Evolutionary conservation across 1,284 basidiomycete species (phyloP), one percentile per base, ranked within the genome.

Genomic region (Ustilago vetiveriae): DNA sequence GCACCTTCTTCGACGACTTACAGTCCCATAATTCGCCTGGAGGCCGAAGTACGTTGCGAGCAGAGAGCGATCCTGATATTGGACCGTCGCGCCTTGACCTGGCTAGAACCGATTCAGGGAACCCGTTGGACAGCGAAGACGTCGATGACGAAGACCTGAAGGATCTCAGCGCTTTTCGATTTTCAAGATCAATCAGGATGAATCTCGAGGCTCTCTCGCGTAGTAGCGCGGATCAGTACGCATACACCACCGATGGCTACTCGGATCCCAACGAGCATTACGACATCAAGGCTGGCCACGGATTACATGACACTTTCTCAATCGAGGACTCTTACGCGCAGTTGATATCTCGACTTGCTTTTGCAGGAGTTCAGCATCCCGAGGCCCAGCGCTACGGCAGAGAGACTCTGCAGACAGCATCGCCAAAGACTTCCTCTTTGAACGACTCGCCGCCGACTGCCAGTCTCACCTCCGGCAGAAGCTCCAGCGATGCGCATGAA

Each of bases 401-500:
- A 3, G 38, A 46, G 2, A 21, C 29, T 17, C 23, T 30, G 6
- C 54, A 44, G 10, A 17, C 38, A 11, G 21, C 17, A 3, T 43
- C 43, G 3, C 47, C 42, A n/a, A 19, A 30, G 17, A 24, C 45
- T 8, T 29, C 19, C 8, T 67, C 57, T 1, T 40, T 23, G 9
- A 53, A 46, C 32, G 46, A 47, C 42, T 54, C 63, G 21, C 53
- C 58, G 11, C 39, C 27, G 14, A 24, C 65, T 19, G 45, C 44
- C 1, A 58, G 65, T 39, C 44, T 60, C 10, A n/a, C 40, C 3
- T 64, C 59, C 1, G 51, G 38, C 13, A 45, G 59, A 7, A 69
- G 59, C 40, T 63, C 55, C 10, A 63, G 66, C 55, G 65, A 68
- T 17, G 52, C 27, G 3, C 38, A 57, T 37, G 59, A 69, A 2